These are phyloP conservation scores for Piper betle DNA, from an alignment of 164 flowering plant genomes.

Conservation along the genomic window DNA sequence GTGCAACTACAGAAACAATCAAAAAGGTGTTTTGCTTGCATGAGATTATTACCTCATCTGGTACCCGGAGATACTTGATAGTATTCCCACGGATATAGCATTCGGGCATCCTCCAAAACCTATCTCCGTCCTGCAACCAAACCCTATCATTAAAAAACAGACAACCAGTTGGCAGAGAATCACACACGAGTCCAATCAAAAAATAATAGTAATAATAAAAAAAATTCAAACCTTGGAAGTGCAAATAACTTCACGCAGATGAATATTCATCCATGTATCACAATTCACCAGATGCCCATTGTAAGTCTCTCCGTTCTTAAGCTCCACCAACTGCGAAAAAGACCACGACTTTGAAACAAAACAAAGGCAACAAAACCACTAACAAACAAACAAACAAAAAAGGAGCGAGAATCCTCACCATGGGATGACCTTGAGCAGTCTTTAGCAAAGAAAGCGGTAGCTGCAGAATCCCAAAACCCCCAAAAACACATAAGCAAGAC, in stretches of 20 bases:
- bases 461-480: slow-evolving; percentile 13
- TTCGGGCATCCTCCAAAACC: slow-evolving; percentile 99
- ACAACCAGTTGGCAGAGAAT: not conserved
- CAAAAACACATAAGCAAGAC: too few relatives aligned
- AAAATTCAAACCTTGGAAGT: slow-evolving; percentile 61
- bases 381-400: not conserved
- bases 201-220: not conserved
- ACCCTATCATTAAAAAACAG: not conserved
- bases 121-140: slow-evolving; percentile 70
- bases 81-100: slow-evolving; percentile 96
- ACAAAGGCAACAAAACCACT: not conserved
- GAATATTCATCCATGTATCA: slow-evolving; percentile 99
- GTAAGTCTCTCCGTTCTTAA: slow-evolving; percentile 96
- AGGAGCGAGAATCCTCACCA: slow-evolving; percentile 33
- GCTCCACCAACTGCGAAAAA: slow-evolving; percentile 60
- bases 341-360: not conserved
- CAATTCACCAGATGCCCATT: slow-evolving; percentile 97
- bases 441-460: slow-evolving; percentile 86
- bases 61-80: slow-evolving; percentile 94
- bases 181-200: not conserved
- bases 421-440: slow-evolving; percentile 93
- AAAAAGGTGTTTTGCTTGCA: too few relatives aligned
- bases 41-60: slow-evolving; percentile 66
- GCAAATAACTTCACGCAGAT: slow-evolving; percentile 96
- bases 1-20: too few relatives aligned